Percentiles rank a stretch among this genome's conserved stretches.
These are phyloP conservation scores for Buxus sempervirens DNA, from an alignment of 164 flowering plant genomes.

Conservation along the genomic window DNA sequence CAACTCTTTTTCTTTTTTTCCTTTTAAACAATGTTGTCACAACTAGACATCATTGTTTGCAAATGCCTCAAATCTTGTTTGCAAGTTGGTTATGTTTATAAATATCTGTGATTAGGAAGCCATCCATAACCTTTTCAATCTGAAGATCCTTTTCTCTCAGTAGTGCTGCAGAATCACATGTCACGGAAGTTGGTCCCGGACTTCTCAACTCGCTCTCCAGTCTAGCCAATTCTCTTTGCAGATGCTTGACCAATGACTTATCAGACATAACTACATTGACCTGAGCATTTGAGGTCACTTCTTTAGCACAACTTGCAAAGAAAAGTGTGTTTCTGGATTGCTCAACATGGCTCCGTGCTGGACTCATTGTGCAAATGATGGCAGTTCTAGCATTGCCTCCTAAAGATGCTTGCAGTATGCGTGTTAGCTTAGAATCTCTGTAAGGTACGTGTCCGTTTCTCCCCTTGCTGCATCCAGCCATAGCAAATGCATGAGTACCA, in stretches of 20 bases:
- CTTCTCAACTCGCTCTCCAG: constrained; percentile 63
- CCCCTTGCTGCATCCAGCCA: constrained; percentile 67
- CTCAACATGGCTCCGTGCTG: constrained; percentile 82
- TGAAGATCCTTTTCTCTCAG: constrained; percentile 81
- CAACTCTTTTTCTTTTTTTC: too few relatives aligned
- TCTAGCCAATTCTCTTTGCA: constrained; percentile 77
- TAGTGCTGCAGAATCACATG: constrained; percentile 33
- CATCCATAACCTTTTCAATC: constrained; percentile 69
- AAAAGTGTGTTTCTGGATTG: constrained; percentile 92
- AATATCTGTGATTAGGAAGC: background rate
- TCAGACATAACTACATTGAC: constrained; percentile 90
- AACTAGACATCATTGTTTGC: background rate
- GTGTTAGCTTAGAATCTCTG: constrained; percentile 92
- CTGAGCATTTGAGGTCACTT: constrained; percentile 75
- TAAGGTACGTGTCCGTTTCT: constrained; percentile 79
- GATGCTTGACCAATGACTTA: constrained; percentile 80
- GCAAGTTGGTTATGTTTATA: background rate
- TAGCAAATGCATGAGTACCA: constrained; percentile 1
- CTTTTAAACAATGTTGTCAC: too few relatives aligned
- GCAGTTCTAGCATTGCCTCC: constrained; percentile 98
- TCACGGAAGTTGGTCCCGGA: constrained; percentile 27
- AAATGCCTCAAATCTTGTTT: background rate
- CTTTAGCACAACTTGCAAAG: constrained; percentile 93
- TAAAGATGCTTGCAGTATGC: constrained; percentile 80
- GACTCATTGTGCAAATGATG: constrained; percentile 93